Conservation (phyloP, 2,329 filamentous ascomycete species). For the Sporothrix pallida region DNA sequence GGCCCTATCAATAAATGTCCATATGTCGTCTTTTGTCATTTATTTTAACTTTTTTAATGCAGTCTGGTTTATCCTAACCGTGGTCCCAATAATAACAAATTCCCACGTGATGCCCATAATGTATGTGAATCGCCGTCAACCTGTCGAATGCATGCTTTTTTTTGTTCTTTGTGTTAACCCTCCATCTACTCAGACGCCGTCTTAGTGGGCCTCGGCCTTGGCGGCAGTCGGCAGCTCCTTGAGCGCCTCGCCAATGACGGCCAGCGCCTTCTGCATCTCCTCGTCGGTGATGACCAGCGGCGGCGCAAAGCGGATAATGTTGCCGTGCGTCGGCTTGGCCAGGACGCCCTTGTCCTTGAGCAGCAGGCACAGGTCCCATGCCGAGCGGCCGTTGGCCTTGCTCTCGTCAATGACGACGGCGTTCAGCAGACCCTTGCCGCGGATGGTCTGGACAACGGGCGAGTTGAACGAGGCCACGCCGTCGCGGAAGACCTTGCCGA, state of each 20-base stretch:
- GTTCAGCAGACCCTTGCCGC: constrained; percentile 93
- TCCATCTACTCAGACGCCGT: too few species aligned
- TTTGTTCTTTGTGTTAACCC: background rate
- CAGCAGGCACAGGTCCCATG: constrained; percentile 95
- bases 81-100: background rate
- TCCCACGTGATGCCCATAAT: constrained; percentile 5
- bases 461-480: constrained; percentile 76
- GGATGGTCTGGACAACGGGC: constrained; percentile 79
- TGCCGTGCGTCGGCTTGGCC: constrained; percentile 97
- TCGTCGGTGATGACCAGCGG: constrained; percentile 92
- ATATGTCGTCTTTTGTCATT: background rate
- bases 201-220: constrained; percentile 46
- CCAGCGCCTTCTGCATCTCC: constrained; percentile 77
- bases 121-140: background rate
- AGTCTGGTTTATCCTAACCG: background rate
- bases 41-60: background rate
- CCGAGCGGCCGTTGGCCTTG: constrained; percentile 81
- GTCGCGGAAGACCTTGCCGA: constrained; percentile 84
- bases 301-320: constrained; percentile 97
- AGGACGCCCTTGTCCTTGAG: constrained; percentile 94
- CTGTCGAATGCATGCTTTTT: background rate
- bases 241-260: constrained; percentile 81
- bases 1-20: background rate
- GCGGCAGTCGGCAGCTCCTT: constrained; percentile 76
- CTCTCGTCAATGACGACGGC: constrained; percentile 94